Evolutionary conservation across 805 yeast species (phyloP), one percentile per base, ranked within the genome.

Genomic region (Pichia paraexigua): DNA sequence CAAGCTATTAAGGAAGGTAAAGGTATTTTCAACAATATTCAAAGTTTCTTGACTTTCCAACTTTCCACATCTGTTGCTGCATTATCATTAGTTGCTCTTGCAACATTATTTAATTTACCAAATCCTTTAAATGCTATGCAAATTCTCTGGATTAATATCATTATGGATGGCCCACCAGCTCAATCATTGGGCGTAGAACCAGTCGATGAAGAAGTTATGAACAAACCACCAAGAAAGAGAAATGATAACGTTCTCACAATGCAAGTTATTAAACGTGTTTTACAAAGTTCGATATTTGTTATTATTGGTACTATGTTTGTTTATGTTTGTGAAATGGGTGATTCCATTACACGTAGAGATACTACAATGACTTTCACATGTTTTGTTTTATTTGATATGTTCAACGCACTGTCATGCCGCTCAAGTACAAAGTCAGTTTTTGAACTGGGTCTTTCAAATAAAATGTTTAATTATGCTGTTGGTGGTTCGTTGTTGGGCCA

Each of bases 101-200:
- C 96, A 2, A 92, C 98, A 1, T 71, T 91, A 51, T 83, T 91
- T 63, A 87, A 87, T 53, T 75, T 92, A 53, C 96, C 97, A 47
- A 91, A 89, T 60, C 99, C 99, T 12, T 76, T 92, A 60, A 92
- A 92, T 65, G 97, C 99, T 28, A 92, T 92, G 99, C 98, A 94
- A 73, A 94, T 92, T 60, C 73, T 92, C 61, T 92, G 98, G 97
- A 92, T 92, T 66, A 92, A 92, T 66, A 94, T 92, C 56, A 76
- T 92, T 52, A 92, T 92, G 99, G 99, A 92, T 71, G 99, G 99
- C 1, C 99, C 99, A 12, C 99, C 99, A 5, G 98, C 98, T 1
- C 99, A 92, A 71, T 87, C 96, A 0, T 73, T 92, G 43, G 99
- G 99, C 53, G 98, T 94, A 32, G 99, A 92, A 70, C 95, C 97